Evolutionary conservation across 257 asterid genomes (phyloP).

Genomic region (Rauvolfia tetraphylla): DNA sequence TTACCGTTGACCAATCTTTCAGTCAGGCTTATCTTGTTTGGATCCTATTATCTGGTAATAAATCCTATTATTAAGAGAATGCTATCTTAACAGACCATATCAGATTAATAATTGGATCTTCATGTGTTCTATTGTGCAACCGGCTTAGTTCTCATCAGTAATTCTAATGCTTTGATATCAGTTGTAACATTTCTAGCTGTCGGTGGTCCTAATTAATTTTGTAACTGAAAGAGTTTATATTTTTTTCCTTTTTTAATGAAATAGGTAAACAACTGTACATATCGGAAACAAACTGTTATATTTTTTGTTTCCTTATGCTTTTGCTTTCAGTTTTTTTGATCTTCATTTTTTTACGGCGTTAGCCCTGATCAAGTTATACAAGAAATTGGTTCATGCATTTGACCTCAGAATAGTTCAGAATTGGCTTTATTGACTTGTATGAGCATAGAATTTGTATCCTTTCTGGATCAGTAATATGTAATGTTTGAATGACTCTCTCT

Average conservation of each 20-base stretch:
- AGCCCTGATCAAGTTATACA: background rate
- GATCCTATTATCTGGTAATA: background rate
- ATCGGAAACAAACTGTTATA: background rate
- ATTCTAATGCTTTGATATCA: background rate
- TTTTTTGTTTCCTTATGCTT: background rate
- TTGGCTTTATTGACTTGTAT: background rate
- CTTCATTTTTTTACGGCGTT: background rate
- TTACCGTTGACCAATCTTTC: background rate
- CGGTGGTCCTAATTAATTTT: background rate
- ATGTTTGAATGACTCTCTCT: background rate
- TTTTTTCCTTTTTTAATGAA: background rate
- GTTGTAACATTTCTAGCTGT: background rate
- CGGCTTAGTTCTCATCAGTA: too few relatives aligned
- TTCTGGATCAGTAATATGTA: background rate
- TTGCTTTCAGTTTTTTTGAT: background rate
- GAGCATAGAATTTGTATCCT: background rate
- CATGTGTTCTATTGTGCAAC: background rate
- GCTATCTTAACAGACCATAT: background rate
- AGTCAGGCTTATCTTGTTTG: background rate
- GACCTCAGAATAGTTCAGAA: background rate
- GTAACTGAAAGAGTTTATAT: background rate
- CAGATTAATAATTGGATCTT: background rate
- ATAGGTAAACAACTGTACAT: background rate
- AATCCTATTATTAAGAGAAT: background rate
- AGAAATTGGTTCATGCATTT: background rate